These are phyloP conservation scores for Grigorovia humatica DNA, from an alignment of 805 yeast genomes.

Conservation along the genomic window DNA sequence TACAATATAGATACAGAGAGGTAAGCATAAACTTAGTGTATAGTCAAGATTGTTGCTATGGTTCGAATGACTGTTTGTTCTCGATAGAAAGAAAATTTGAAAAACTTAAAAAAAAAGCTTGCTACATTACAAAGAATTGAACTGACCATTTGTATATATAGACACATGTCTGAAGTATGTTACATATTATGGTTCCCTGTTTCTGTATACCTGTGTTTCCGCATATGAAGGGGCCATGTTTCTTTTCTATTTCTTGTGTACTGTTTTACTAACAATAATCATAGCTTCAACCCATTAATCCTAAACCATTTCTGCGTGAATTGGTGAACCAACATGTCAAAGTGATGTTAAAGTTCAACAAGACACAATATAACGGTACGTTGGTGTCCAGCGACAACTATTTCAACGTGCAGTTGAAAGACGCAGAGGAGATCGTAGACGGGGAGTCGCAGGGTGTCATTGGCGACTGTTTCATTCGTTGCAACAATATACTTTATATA, in stretches of 20 bases:
- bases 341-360: slow-evolving; percentile 83
- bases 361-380: slow-evolving; percentile 75
- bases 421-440: slow-evolving; percentile 43
- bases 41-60: too few species aligned
- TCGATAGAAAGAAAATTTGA: too few species aligned
- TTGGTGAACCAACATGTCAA: slow-evolving; percentile 60
- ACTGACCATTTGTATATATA: too few species aligned
- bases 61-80: too few species aligned
- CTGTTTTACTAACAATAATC: background rate
- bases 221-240: background rate
- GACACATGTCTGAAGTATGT: too few species aligned
- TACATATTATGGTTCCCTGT: too few species aligned
- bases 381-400: slow-evolving; percentile 78
- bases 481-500: slow-evolving; percentile 70
- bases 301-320: slow-evolving; percentile 79
- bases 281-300: slow-evolving; percentile 57
- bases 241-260: background rate
- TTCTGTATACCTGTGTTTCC: background rate
- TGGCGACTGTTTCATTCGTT: slow-evolving; percentile 77
- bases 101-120: too few species aligned
- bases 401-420: slow-evolving; percentile 74
- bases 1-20: background rate
- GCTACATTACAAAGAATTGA: too few species aligned
- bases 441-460: slow-evolving; percentile 42
- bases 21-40: background rate